These are phyloP conservation scores for Populus tremula DNA, from an alignment of 345 rosid genomes.

Conservation along the genomic window DNA sequence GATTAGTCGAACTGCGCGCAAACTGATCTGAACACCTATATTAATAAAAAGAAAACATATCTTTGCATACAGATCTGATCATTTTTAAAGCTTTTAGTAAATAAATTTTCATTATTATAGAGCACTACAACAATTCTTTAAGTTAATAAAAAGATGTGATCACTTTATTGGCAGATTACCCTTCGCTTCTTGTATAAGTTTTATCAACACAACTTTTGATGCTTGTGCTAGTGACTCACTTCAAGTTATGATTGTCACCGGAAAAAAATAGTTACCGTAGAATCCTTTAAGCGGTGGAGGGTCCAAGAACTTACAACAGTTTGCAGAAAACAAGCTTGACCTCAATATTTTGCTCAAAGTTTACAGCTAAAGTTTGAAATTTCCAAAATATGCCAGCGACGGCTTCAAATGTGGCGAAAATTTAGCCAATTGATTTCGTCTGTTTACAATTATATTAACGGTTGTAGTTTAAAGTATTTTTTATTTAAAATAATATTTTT, in stretches of 20 bases:
- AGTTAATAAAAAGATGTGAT: too few species aligned
- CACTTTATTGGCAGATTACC: constrained; percentile 23
- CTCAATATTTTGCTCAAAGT: constrained; percentile 22
- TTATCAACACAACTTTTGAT: constrained; percentile 38
- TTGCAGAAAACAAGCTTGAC: constrained; percentile 59
- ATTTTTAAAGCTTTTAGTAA: too few species aligned
- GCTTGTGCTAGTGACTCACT: constrained; percentile 28
- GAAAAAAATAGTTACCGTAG: constrained; percentile 74
- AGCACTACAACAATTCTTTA: too few species aligned
- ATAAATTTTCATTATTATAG: too few species aligned
- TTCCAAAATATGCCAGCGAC: constrained; percentile 55
- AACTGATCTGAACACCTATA: too few species aligned
- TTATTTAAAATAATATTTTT: constrained; percentile 1
- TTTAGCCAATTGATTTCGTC: constrained; percentile 32
- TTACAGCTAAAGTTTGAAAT: constrained; percentile 36
- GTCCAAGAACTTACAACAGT: constrained; percentile 44
- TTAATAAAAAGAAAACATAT: too few species aligned
- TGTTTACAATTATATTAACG: neutral
- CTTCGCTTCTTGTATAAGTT: constrained; percentile 49
- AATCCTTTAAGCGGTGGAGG: constrained; percentile 62
- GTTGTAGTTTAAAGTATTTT: too few species aligned
- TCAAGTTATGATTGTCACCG: constrained; percentile 44
- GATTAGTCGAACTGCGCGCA: too few species aligned
- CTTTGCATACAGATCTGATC: too few species aligned
- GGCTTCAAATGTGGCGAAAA: constrained; percentile 57